Conservation (phyloP, 2,329 filamentous ascomycete genomes). For the Apiospora rasikravindrae region DNA sequence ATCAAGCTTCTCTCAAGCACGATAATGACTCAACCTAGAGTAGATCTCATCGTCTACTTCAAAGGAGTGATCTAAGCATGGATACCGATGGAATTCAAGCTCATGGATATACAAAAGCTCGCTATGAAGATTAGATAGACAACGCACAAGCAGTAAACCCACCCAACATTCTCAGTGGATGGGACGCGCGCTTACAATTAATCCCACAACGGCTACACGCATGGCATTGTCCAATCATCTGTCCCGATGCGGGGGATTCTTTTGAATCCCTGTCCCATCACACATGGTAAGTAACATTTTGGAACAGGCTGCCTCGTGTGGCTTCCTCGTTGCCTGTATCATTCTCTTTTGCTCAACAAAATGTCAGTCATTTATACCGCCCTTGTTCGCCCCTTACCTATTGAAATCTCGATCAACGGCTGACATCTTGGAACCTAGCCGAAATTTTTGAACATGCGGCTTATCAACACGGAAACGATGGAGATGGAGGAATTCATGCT, state of each 20-base stretch:
- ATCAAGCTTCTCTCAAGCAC: not conserved
- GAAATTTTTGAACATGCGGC: not conserved
- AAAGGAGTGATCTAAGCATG: not conserved
- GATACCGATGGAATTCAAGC: not conserved
- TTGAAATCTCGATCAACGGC: not conserved
- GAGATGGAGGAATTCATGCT: not conserved
- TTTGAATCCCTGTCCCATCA: not conserved
- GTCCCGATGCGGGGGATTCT: not conserved
- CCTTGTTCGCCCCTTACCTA: not conserved
- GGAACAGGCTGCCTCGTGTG: not conserved
- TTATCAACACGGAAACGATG: slow-evolving; percentile 9
- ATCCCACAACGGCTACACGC: not conserved
- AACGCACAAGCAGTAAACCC: not conserved
- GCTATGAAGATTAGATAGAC: not conserved
- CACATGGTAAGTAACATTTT: not conserved
- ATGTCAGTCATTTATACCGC: not conserved
- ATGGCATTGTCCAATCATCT: not conserved
- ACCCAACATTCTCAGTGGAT: not conserved
- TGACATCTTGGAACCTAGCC: not conserved
- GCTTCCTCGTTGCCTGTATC: not conserved
- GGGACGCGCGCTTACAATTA: not conserved
- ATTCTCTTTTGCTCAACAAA: not conserved
- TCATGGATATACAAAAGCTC: not conserved
- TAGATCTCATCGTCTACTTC: too few relatives aligned
- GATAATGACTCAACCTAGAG: not conserved